Conservation (phyloP, 176 grass and related monocot genomes). For the Ampelocalamus luodianensis region DNA sequence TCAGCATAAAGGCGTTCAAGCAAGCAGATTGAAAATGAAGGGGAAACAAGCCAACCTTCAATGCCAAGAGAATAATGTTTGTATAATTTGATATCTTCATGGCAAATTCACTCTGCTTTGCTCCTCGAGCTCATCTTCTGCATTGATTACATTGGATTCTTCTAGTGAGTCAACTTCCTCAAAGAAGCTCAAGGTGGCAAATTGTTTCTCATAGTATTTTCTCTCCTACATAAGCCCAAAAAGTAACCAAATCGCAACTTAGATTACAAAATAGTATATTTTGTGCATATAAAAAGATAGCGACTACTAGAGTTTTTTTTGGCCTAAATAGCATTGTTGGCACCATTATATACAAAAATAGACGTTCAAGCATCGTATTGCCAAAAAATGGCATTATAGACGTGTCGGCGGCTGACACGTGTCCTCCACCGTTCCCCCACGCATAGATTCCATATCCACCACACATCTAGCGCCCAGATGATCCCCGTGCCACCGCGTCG, state of each 20-base stretch:
- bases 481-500: too few species aligned
- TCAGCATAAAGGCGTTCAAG: conserved; percentile 4
- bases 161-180: conserved; percentile 75
- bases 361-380: too few species aligned
- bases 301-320: background rate
- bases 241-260: background rate
- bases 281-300: background rate
- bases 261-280: background rate
- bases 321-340: too few species aligned
- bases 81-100: conserved; percentile 94
- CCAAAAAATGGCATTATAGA: too few species aligned
- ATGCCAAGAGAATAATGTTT: conserved; percentile 79
- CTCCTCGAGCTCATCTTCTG: conserved; percentile 63
- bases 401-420: too few species aligned
- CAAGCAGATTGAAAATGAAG: background rate
- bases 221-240: conserved; percentile 58
- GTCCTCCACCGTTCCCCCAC: too few species aligned
- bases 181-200: conserved; percentile 78
- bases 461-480: too few species aligned
- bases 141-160: conserved; percentile 58
- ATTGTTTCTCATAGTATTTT: conserved; percentile 87
- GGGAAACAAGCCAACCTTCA: conserved; percentile 59
- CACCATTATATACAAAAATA: too few species aligned
- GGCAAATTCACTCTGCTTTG: conserved; percentile 85
- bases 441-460: too few species aligned